Evolutionary conservation across 192 early-diverging fungal species (phyloP).

Genomic region (Entomortierella chlamydospora): DNA sequence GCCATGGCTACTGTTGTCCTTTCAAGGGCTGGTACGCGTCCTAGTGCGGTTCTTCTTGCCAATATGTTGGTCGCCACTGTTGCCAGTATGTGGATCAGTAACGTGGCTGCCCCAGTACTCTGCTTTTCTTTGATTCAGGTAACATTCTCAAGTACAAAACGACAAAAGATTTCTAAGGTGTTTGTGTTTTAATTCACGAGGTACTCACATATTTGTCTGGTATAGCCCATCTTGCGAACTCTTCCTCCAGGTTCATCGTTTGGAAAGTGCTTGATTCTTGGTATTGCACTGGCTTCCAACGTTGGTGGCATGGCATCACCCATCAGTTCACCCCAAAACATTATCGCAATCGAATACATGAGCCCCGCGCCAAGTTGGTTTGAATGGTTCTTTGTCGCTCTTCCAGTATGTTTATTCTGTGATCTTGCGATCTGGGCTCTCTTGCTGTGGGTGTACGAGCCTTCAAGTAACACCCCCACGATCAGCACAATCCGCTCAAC

Average conservation of each 20-base stretch:
- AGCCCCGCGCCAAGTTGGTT: constrained; percentile 87
- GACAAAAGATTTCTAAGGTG: too few relatives aligned
- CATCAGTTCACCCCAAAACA: constrained; percentile 98
- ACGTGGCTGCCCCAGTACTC: constrained; percentile 96
- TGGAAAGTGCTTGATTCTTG: constrained; percentile 89
- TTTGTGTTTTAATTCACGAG: too few relatives aligned
- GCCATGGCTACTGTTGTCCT: constrained; percentile 89
- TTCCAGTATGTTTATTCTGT: constrained; percentile 86
- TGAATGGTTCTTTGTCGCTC: constrained; percentile 89
- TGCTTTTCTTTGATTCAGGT: constrained; percentile 94
- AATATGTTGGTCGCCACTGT: constrained; percentile 98
- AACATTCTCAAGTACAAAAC: neutral
- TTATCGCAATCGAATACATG: constrained; percentile 95
- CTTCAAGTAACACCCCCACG: constrained; percentile 69
- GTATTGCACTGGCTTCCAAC: constrained; percentile 97
- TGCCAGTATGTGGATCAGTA: constrained; percentile 98
- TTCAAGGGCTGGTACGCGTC: constrained; percentile 88
- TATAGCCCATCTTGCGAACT: constrained; percentile 90
- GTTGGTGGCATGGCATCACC: constrained; percentile 98
- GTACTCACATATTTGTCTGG: neutral
- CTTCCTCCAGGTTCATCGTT: constrained; percentile 84
- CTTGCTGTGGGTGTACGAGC: constrained; percentile 84
- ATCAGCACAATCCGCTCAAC: constrained; percentile 71
- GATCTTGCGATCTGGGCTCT: constrained; percentile 87
- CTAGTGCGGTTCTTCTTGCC: constrained; percentile 85